Conservation (phyloP, 164 flowering plant genomes). For the Nelumbo lutea region DNA sequence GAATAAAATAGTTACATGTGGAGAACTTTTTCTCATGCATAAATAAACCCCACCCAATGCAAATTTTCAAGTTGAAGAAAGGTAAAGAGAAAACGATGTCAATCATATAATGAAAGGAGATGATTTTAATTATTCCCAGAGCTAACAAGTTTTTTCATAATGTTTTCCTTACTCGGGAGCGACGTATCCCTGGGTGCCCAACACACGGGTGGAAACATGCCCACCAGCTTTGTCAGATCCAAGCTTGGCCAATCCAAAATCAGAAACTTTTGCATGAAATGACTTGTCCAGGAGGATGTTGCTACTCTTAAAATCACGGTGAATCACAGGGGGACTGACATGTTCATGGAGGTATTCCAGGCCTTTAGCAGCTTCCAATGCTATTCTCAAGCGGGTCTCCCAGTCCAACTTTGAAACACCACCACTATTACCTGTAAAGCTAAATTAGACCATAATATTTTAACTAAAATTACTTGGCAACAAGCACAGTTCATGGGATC, state of each 20-base stretch:
- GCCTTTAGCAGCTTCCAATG: constrained; percentile 95
- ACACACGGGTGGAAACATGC: constrained; percentile 91
- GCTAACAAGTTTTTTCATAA: background rate
- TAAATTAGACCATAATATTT: constrained; percentile 10
- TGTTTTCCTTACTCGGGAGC: constrained; percentile 79
- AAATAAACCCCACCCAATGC: no score
- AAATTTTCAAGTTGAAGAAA: background rate
- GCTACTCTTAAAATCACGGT: constrained; percentile 95
- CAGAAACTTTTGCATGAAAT: constrained; percentile 94
- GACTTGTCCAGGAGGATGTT: constrained; percentile 80
- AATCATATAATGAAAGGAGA: no score
- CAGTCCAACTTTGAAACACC: constrained; percentile 59
- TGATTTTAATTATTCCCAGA: background rate
- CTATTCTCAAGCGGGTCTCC: constrained; percentile 85
- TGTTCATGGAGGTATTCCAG: constrained; percentile 94
- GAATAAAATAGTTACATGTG: no score
- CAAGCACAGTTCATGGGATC: no score
- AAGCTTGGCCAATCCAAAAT: constrained; percentile 93
- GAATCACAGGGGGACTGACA: constrained; percentile 84
- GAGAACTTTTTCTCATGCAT: no score
- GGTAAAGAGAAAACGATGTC: background rate
- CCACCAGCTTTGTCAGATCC: constrained; percentile 94
- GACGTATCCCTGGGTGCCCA: constrained; percentile 95
- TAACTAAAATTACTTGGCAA: background rate
- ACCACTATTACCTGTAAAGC: constrained; percentile 41